A percentile compares a stretch with the other conserved stretches of the same genome.
These are phyloP conservation scores for Amanita muscaria DNA, from an alignment of 768 basidiomycete genomes.

Conservation along the genomic window DNA sequence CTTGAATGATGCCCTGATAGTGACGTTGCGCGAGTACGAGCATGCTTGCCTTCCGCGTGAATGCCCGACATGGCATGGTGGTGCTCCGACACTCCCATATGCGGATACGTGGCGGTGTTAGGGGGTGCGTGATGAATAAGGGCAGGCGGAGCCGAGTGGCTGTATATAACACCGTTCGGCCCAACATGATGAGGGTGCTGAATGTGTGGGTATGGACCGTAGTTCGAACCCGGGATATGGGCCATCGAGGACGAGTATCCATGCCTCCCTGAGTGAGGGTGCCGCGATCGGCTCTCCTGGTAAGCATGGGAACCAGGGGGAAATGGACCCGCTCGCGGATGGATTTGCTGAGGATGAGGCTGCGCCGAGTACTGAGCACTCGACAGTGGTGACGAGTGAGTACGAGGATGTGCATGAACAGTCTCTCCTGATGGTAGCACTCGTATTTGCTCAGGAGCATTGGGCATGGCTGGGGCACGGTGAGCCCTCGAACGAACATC, in stretches of 20 bases:
- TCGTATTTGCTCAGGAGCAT: conserved; percentile 52
- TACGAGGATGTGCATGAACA: conserved; percentile 30
- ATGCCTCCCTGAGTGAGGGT: conserved; percentile 17
- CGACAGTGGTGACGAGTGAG: conserved; percentile 38
- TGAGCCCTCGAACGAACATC: conserved; percentile 20
- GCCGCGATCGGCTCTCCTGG: conserved; percentile 29
- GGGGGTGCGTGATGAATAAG: conserved; percentile 26
- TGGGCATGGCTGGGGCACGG: conserved; percentile 18
- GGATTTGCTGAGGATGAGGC: conserved; percentile 23
- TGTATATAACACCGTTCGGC: conserved; percentile 57
- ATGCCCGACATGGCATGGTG: conserved; percentile 25
- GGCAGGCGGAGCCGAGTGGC: conserved; percentile 52
- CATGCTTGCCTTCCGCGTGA: conserved; percentile 24
- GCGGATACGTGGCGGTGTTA: neutral
- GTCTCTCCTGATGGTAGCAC: conserved; percentile 45
- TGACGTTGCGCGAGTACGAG: conserved; percentile 1
- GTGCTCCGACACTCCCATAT: conserved; percentile 21
- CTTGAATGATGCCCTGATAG: neutral
- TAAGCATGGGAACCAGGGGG: neutral
- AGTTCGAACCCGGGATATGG: conserved; percentile 15
- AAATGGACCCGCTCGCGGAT: conserved; percentile 14
- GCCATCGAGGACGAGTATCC: neutral
- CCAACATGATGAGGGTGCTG: conserved; percentile 45
- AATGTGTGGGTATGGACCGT: conserved; percentile 40
- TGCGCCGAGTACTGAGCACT: conserved; percentile 17